Conservation (phyloP, 202 grass and related monocot species). For the Elaeis oleifera region DNA sequence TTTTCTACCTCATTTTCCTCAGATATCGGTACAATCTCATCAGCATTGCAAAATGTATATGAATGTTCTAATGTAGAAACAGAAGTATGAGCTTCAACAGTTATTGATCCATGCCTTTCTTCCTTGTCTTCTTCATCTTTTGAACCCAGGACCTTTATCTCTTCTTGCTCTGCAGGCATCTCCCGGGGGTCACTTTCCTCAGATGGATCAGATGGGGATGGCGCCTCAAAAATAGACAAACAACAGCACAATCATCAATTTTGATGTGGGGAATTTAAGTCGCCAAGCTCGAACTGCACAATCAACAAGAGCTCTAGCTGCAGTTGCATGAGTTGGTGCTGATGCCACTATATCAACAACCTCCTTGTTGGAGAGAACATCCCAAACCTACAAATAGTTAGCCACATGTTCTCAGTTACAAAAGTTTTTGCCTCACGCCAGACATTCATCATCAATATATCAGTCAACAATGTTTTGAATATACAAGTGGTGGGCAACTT, state of each 20-base stretch:
- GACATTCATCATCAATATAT: no score
- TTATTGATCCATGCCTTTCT: constrained; percentile 25
- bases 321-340: constrained; percentile 56
- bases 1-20: constrained; percentile 31
- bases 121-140: constrained; percentile 28
- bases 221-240: constrained; percentile 77
- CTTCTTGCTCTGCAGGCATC: constrained; percentile 24
- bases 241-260: constrained; percentile 79
- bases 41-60: constrained; percentile 30
- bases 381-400: constrained; percentile 63
- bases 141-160: constrained; percentile 21
- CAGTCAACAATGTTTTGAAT: no score
- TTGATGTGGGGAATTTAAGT: constrained; percentile 99
- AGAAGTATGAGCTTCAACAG: constrained; percentile 24
- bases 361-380: constrained; percentile 97
- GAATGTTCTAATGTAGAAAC: constrained; percentile 48
- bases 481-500: no score
- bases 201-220: constrained; percentile 27
- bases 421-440: no score
- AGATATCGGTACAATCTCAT: constrained; percentile 47
- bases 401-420: no score
- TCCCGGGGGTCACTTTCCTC: constrained; percentile 21
- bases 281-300: constrained; percentile 91
- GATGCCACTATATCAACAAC: constrained; percentile 75
- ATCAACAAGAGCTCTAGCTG: constrained; percentile 85